Conservation (phyloP, 495 filamentous ascomycete genomes). For the Copromyces sp. region DNA sequence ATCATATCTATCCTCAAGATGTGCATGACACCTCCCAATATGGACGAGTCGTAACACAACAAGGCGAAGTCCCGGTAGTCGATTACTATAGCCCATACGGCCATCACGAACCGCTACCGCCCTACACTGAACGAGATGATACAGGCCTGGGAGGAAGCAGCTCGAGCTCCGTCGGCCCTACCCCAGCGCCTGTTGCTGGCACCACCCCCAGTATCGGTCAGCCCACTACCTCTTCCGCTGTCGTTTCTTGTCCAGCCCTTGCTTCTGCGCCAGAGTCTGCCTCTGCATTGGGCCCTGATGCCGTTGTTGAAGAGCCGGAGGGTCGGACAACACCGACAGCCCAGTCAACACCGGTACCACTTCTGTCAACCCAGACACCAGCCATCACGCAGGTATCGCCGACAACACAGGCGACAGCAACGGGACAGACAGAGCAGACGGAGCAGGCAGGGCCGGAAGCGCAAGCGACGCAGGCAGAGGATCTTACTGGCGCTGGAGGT, state of each 20-base stretch:
- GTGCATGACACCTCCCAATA: conserved; percentile 21
- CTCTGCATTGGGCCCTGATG: background rate
- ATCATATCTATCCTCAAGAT: conserved; percentile 75
- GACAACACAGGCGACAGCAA: background rate
- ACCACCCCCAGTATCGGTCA: background rate
- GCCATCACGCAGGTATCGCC: background rate
- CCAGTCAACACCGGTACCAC: background rate
- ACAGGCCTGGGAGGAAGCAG: conserved; percentile 36
- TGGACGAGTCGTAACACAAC: background rate
- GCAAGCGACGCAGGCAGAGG: background rate
- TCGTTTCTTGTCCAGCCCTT: background rate
- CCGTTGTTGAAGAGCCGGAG: background rate
- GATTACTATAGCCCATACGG: conserved; percentile 54
- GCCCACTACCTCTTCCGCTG: background rate
- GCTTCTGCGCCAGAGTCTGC: background rate
- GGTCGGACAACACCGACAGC: background rate
- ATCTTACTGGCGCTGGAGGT: conserved; percentile 39
- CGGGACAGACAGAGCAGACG: background rate
- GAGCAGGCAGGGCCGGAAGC: background rate
- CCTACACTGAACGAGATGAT: conserved; percentile 48
- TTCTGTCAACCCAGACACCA: background rate
- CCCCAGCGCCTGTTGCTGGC: background rate
- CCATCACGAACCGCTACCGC: conserved; percentile 81
- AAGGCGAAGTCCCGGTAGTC: background rate
- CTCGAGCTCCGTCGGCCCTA: background rate